Evolutionary conservation across 139 green algal genomes (phyloP).

Genomic region (Tetradesmus lagerheimii): DNA sequence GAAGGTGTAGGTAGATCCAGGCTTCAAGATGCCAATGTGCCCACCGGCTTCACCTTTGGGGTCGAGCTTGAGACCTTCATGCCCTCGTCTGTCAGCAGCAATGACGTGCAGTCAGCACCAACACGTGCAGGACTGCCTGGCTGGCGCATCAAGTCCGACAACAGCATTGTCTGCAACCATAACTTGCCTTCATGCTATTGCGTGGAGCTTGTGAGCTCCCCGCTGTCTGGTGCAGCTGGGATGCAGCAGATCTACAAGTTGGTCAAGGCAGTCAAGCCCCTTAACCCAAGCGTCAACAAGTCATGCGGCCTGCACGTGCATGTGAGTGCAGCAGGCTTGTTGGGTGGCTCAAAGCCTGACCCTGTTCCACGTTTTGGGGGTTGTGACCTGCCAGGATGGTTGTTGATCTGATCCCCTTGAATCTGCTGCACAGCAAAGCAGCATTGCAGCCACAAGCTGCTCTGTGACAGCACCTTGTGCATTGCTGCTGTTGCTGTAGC

Average conservation of each 20-base stretch:
- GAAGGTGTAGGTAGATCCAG: neutral
- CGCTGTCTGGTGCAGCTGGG: slow-evolving; percentile 7
- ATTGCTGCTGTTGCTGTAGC: neutral
- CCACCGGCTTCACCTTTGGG: slow-evolving; percentile 16
- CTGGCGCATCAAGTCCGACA: slow-evolving; percentile 29
- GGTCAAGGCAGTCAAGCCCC: neutral
- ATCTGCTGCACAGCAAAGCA: too few relatives aligned
- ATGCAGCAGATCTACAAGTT: slow-evolving; percentile 37
- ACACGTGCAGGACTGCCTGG: neutral
- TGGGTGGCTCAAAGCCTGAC: too few relatives aligned
- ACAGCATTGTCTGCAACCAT: slow-evolving; percentile 26
- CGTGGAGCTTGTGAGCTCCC: slow-evolving; percentile 30
- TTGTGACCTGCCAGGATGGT: too few relatives aligned
- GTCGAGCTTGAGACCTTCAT: slow-evolving; percentile 46
- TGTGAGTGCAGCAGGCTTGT: too few relatives aligned
- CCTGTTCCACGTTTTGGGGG: too few relatives aligned
- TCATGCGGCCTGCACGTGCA: slow-evolving; percentile 39
- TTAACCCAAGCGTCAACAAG: slow-evolving; percentile 17
- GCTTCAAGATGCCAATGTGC: neutral
- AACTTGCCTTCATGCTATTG: neutral
- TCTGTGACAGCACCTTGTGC: too few relatives aligned
- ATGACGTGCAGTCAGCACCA: neutral
- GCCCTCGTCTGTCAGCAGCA: neutral
- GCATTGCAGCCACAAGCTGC: too few relatives aligned
- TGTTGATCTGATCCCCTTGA: too few relatives aligned